phyloP scores from a whole-genome alignment of 257 asterid genomes.

The Jaltomata sinuosa region DNA sequence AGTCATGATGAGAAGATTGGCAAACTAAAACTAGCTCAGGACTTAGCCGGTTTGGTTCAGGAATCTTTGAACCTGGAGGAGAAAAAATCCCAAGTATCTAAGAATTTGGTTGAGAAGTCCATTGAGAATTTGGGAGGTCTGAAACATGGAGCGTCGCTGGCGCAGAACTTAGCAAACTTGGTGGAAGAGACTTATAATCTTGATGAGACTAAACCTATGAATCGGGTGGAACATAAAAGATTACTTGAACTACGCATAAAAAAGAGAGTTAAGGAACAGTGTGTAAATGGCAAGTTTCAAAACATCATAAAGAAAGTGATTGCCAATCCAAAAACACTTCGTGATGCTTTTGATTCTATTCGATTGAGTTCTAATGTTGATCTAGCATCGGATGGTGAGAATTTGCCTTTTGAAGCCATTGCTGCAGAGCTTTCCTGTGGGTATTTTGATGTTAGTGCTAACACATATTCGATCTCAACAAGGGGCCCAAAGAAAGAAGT shows the following conservation, averaged over 20 bases:
- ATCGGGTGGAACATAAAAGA: constrained; percentile 47
- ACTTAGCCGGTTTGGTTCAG: background rate
- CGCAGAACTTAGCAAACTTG: constrained; percentile 66
- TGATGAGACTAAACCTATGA: constrained; percentile 30
- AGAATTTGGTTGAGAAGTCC: constrained; percentile 1
- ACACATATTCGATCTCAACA: constrained; percentile 51
- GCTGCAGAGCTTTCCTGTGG: constrained; percentile 66
- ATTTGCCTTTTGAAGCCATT: constrained; percentile 55
- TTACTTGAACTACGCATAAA: constrained; percentile 60
- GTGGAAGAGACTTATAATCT: constrained; percentile 55
- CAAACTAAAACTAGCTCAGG: constrained; percentile 43
- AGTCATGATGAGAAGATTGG: constrained; percentile 14
- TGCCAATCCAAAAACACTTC: constrained; percentile 59
- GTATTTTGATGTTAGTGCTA: constrained; percentile 46
- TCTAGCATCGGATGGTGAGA: constrained; percentile 27
- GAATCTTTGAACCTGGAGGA: background rate
- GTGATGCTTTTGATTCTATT: constrained; percentile 70
- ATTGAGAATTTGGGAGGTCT: background rate
- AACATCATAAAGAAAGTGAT: constrained; percentile 64
- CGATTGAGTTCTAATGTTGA: constrained; percentile 59
- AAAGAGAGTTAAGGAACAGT: constrained; percentile 81
- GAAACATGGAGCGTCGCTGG: constrained; percentile 12
- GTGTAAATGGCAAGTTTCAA: constrained; percentile 50
- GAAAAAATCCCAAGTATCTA: background rate
- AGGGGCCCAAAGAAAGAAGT: constrained; percentile 56